Evolutionary conservation across 2,329 filamentous ascomycete species (phyloP).

Genomic region (Emydomyces testavorans): DNA sequence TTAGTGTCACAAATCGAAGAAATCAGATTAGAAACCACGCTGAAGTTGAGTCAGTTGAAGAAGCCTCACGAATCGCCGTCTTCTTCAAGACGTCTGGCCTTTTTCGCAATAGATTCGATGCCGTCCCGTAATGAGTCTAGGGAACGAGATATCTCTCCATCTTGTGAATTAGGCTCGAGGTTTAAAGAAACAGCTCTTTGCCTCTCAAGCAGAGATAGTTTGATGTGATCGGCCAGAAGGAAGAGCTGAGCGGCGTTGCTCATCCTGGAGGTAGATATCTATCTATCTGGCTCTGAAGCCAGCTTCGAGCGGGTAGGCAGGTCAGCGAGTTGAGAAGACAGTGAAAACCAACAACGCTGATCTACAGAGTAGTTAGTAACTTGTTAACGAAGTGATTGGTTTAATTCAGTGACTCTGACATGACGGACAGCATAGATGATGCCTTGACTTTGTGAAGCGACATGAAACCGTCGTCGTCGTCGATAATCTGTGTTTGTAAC

Average conservation of each 20-base stretch:
- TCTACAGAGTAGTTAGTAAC: background rate
- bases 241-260: constrained; percentile 62
- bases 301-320: background rate
- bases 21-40: too few relatives aligned
- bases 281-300: background rate
- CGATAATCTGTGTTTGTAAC: background rate
- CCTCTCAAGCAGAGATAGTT: constrained; percentile 84
- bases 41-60: background rate
- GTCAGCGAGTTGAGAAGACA: background rate
- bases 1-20: background rate
- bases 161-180: constrained; percentile 66
- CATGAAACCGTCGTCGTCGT: constrained; percentile 5
- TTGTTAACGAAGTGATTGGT: background rate
- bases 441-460: background rate
- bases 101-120: constrained; percentile 55
- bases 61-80: constrained; percentile 47
- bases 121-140: constrained; percentile 77
- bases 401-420: background rate
- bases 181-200: constrained; percentile 73
- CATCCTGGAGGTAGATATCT: constrained; percentile 24
- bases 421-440: background rate
- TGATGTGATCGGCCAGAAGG: constrained; percentile 91
- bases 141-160: constrained; percentile 78
- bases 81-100: constrained; percentile 53
- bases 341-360: background rate